Conservation (phyloP, 1,284 basidiomycete genomes). For the Heterobasidion parviporum region DNA sequence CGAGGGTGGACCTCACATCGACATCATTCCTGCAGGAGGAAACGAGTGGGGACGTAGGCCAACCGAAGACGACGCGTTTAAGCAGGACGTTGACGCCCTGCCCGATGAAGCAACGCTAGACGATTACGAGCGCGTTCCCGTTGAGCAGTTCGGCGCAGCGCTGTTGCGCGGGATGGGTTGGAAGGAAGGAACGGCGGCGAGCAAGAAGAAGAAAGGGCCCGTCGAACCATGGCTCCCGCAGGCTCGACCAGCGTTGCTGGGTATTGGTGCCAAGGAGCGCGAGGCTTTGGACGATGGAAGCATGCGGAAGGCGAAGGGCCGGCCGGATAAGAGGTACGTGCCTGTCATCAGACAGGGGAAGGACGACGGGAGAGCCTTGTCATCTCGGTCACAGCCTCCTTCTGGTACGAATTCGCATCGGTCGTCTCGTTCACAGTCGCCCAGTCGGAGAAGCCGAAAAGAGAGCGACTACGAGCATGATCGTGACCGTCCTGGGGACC, state of each 20-base stretch:
- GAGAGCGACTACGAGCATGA: not conserved
- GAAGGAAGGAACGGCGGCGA: slow-evolving; percentile 75
- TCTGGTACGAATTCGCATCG: slow-evolving; percentile 4
- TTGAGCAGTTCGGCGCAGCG: slow-evolving; percentile 90
- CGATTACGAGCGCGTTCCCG: slow-evolving; percentile 87
- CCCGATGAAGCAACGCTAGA: slow-evolving; percentile 73
- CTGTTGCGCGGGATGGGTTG: slow-evolving; percentile 96
- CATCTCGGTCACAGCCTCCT: slow-evolving; percentile 2
- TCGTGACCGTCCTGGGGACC: not conserved
- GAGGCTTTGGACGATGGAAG: slow-evolving; percentile 60
- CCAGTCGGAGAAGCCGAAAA: not conserved
- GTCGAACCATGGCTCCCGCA: slow-evolving; percentile 77
- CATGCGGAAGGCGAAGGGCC: slow-evolving; percentile 32
- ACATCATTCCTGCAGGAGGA: slow-evolving; percentile 42
- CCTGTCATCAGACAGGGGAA: slow-evolving; percentile 62
- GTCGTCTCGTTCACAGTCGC: slow-evolving; percentile 1
- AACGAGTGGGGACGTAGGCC: slow-evolving; percentile 22
- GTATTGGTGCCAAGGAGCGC: slow-evolving; percentile 85
- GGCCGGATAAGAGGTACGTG: slow-evolving; percentile 65
- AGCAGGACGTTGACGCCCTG: slow-evolving; percentile 71
- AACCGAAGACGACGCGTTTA: slow-evolving; percentile 74
- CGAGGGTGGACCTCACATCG: slow-evolving; percentile 25
- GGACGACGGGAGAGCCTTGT: slow-evolving; percentile 6
- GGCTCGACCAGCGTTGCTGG: slow-evolving; percentile 75
- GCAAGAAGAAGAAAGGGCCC: slow-evolving; percentile 32